Percentiles rank a stretch among this genome's conserved stretches.
Conservation (phyloP, 2,329 filamentous ascomycete species). For the Paecilomyces variotii region DNA sequence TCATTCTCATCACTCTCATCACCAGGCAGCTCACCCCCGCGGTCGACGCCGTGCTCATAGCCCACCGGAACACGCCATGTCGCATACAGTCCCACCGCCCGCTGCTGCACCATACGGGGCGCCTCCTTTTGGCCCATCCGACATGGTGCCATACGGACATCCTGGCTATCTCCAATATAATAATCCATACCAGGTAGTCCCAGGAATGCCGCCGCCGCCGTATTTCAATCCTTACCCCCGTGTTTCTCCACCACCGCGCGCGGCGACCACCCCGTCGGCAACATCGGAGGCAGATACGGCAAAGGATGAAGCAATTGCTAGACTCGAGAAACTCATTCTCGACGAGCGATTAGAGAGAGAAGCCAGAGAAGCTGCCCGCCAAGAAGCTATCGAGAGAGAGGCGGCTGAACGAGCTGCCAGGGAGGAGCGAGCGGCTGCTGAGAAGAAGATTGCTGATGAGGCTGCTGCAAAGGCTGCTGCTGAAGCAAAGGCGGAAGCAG, state of each 20-base stretch:
- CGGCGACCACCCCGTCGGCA: conserved; percentile 11
- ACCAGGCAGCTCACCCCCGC: conserved; percentile 13
- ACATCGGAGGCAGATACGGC: conserved; percentile 37
- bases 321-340: conserved; percentile 52
- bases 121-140: conserved; percentile 25
- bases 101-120: conserved; percentile 21
- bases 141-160: conserved; percentile 30
- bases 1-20: conserved; percentile 6
- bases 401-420: conserved; percentile 31
- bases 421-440: conserved; percentile 33
- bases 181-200: conserved; percentile 25
- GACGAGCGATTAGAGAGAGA: conserved; percentile 37
- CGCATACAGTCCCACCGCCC: conserved; percentile 19
- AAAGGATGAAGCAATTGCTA: conserved; percentile 50
- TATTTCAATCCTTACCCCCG: conserved; percentile 31
- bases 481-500: conserved; percentile 40
- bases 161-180: conserved; percentile 27
- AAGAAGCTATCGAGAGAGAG: conserved; percentile 46
- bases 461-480: conserved; percentile 31
- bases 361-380: conserved; percentile 28
- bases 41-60: conserved; percentile 22
- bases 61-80: conserved; percentile 21
- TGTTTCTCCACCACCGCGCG: conserved; percentile 25
- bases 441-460: conserved; percentile 36
- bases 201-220: conserved; percentile 26